These are phyloP conservation scores for Corymbia calophylla DNA, from an alignment of 441 rosid species.

Conservation along the genomic window DNA sequence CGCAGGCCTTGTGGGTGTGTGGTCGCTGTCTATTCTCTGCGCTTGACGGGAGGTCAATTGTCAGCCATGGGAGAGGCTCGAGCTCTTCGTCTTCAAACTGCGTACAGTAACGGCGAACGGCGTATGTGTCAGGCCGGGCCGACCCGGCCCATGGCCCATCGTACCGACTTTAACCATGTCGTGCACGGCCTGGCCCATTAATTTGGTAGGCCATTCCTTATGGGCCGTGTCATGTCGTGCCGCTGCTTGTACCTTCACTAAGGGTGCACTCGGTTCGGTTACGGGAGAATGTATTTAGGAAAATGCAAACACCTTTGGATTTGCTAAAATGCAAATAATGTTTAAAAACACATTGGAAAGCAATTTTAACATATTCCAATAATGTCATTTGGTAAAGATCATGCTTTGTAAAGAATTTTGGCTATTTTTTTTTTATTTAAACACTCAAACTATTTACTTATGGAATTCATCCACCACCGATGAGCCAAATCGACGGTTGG, in stretches of 20 bases:
- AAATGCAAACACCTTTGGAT: no score
- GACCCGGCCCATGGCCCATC: background rate
- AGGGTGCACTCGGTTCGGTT: background rate
- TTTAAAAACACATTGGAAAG: no score
- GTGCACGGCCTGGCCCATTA: background rate
- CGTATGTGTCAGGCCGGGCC: background rate
- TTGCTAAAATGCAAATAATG: background rate
- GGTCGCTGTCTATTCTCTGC: background rate
- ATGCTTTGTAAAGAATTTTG: background rate
- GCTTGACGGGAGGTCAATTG: background rate
- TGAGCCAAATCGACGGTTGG: accelerated
- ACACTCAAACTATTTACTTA: accelerated
- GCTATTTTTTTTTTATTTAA: accelerated
- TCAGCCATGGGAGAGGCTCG: background rate
- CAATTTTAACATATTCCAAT: no score
- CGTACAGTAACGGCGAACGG: background rate
- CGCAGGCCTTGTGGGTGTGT: background rate
- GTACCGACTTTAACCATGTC: background rate
- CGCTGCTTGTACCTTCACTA: background rate
- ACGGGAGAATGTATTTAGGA: accelerated
- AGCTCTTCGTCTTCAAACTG: background rate
- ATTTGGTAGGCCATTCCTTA: background rate
- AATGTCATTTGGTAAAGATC: background rate
- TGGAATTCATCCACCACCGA: accelerated
- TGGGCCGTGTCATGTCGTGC: background rate